Base-by-base conservation (phyloP, 1,139 yeast genomes). In the Candida mesenterica region DNA sequence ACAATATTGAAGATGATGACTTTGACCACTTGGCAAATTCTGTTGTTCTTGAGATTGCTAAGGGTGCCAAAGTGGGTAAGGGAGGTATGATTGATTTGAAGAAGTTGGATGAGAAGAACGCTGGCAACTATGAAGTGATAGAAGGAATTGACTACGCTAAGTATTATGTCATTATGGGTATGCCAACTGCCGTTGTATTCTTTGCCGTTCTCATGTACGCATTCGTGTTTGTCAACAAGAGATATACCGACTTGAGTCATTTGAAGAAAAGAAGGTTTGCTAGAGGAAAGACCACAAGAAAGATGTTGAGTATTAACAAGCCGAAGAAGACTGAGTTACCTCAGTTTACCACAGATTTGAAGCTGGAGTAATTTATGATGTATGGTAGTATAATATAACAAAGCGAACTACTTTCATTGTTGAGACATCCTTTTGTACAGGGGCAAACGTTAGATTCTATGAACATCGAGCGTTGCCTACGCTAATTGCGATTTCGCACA, bases 101-200 rank as follows among this genome's bases (percentile, higher is more conserved):
- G 36, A 55, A 53, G 34, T 53, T 63, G 39, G 72, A 69, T 26
- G 65, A 65, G 38, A 67, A 59, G 41, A 58, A 56, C 38, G 57
- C 53, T 28, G 48, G 53, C 36, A 69, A 72, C 43, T 76, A 74
- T 45, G 79, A 75, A 37, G 55, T 68, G 13, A 86, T 81, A 33
- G 78, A 81, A 36, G 73, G 73, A 2, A 63, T 74, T 39, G 80
- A 79, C 44, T 77, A 78, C 42, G 84, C 82, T 52, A 82, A 82
- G 51, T 82, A 84, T 51, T 69, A 81, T 45, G 75, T 79, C 31
- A 66, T 85, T 50, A 62, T 78, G 62, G 67, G 84, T 6, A 72
- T 85, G 55, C 96, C 96, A n/a, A 74, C 86, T 1, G 68, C 75
- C 38, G 87, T 84, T 20, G 59, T 78, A n/a, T 45, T 84, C 19